A percentile compares a stretch with the other conserved stretches of the same genome.
phyloP scores from a whole-genome alignment of 176 grass and related monocot genomes.

The Carex scoparia region DNA sequence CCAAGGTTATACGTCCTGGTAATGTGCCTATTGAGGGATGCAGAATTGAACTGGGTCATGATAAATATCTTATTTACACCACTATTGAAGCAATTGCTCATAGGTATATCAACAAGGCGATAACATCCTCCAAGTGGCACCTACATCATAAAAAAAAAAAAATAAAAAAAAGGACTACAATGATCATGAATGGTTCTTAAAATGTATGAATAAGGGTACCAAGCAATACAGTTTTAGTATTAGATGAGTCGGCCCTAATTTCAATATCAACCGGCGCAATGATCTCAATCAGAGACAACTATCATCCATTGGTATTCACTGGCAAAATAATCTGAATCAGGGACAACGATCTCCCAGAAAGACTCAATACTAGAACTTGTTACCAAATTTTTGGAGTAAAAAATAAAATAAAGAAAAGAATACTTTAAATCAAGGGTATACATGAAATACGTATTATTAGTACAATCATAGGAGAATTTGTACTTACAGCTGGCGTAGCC shows the following conservation, averaged over 20 bases:
- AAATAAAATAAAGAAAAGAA: not conserved
- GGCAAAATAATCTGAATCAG: constrained; percentile 11
- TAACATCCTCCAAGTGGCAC: constrained; percentile 81
- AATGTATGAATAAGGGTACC: constrained; percentile 19
- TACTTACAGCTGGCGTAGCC: constrained; percentile 86
- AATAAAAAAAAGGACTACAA: constrained; percentile 8
- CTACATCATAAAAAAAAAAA: constrained; percentile 31
- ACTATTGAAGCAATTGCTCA: constrained; percentile 84
- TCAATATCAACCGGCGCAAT: constrained; percentile 16
- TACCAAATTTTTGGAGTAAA: not conserved
- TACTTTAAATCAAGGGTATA: not conserved
- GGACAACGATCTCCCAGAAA: constrained; percentile 20
- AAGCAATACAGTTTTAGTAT: constrained; percentile 2
- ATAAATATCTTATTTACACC: constrained; percentile 76
- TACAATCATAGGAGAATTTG: not conserved
- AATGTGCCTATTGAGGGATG: constrained; percentile 68
- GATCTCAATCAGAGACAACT: constrained; percentile 27
- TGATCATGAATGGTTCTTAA: not conserved
- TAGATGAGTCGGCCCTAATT: not conserved
- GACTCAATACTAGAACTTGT: constrained; percentile 7
- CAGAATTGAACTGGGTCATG: constrained; percentile 74
- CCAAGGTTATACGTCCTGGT: constrained; percentile 47
- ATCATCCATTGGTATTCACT: not conserved
- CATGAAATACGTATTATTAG: not conserved
- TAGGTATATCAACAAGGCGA: constrained; percentile 59